Base-by-base conservation (phyloP, 805 yeast species). In the Metschnikowia vanudenii region DNA sequence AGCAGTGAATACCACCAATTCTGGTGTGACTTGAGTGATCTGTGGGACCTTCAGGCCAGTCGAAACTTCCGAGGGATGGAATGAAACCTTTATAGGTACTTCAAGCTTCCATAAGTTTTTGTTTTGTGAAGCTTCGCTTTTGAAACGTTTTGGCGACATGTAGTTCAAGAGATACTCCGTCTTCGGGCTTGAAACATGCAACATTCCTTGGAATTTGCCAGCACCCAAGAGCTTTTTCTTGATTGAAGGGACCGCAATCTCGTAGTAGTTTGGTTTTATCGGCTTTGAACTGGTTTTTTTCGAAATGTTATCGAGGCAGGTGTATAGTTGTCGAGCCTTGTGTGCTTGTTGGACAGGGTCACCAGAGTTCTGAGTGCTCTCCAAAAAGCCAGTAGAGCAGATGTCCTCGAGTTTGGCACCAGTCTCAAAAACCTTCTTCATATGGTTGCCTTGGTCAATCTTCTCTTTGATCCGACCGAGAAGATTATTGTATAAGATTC, bases 51-150 rank as follows among this genome's bases (percentile, higher is more conserved):
- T 43, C 17, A 41, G 37, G 30, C 41, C 47, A 7, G 47, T 46
- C 38, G 26, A 16, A 5, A 39, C 2, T 13, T 62, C 62, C 18
- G 64, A 51, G 9, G 60, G 62, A 4, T 57, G 49, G 46, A 56
- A 71, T 2, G 55, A 42, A 3, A 71, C 22, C 18, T 66, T 65
- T 3, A 71, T 24, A 0, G 76, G 75, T 2, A 70, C 54, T n/a
- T 49, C 53, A 10, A 67, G 38, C 17, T 49, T 52, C 56, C 54
- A 64, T 28, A 45, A 31, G 10, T 40, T 20, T 32, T 37, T 41
- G 16, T 46, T 46, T 2, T 31, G 22, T 3, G 46, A 42, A n/a
- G 28, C 43, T 10, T 44, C 48, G 22, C 42, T 37, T 9, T 49
- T 41, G 37, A 57, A 63, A 17, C 51, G 43, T 16, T 55, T 50